Evolutionary conservation across 1,139 yeast genomes (phyloP), one percentile per base, ranked within the genome.

Genomic region (Yamadazyma dendronema): DNA sequence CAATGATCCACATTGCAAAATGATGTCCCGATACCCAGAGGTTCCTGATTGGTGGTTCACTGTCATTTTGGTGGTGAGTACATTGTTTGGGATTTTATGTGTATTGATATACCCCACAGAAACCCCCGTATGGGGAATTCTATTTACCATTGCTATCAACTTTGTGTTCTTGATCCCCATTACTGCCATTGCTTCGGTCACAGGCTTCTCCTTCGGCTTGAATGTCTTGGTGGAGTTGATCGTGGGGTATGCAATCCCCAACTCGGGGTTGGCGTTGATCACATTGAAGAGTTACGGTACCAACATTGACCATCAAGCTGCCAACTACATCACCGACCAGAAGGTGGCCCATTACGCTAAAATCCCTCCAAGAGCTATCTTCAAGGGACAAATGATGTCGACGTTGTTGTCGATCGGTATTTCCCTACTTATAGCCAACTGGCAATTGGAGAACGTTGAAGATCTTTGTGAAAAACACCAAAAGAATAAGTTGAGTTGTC

Each of bases 11-110:
- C 82, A 78, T 46, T 72, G 78, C 37, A 61, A 65, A 35, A 72
- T 77, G 75, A 77, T 78, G 80, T 44, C 67, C 7, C 54, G 55
- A 17, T 78, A 78, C 53, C 67, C 65, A 28, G 86, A 80, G 46
- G 84, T 78, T 8, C 85, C 86, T 6, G 81, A 78, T 39, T 74
- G 75, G 74, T 79, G 80, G 75, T 81, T 73, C 47, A 48, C 74
- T 15, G 38, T 61, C 8, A 67, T 79, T 15, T 55, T 80, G 33
- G 42, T 72, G 9, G 42, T 67, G 8, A 69, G 84, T 6, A 54
- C 79, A 2, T 62, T 61, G 2, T 58, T 76, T 38, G 81, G 77
- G 1, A 64, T 78, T 22, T 44, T 72, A 2, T 65, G 74, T 33
- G 67, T 77, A 9, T 54, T 68, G 42, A 58, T 65, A 4, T 77